A percentile compares a stretch with the other conserved stretches of the same genome.
These are phyloP conservation scores for Alternaria conjuncta DNA, from an alignment of 2,329 filamentous ascomycete genomes.

Conservation along the genomic window DNA sequence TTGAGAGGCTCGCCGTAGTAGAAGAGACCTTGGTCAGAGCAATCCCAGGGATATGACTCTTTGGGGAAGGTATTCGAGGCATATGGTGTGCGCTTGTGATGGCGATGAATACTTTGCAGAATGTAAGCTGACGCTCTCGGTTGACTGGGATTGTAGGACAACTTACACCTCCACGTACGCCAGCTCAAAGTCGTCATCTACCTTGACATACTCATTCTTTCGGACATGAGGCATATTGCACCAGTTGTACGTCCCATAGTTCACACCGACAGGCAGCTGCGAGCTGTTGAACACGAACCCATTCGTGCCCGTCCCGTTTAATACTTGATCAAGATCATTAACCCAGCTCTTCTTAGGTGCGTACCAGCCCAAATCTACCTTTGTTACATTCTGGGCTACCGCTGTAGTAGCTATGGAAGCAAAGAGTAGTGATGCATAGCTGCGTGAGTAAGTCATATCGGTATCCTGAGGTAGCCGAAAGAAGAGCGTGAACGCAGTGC, in stretches of 20 bases:
- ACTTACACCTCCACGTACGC: constrained; percentile 76
- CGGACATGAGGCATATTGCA: constrained; percentile 91
- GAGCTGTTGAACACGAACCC: constrained; percentile 78
- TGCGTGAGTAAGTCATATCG: constrained; percentile 29
- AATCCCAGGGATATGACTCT: constrained; percentile 76
- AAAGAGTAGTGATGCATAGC: constrained; percentile 25
- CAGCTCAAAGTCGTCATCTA: constrained; percentile 65
- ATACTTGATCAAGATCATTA: constrained; percentile 66
- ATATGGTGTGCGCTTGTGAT: constrained; percentile 86
- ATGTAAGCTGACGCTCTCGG: neutral
- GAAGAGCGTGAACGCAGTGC: constrained; percentile 28
- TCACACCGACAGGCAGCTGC: constrained; percentile 56
- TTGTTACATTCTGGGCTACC: constrained; percentile 19
- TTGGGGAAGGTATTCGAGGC: constrained; percentile 76
- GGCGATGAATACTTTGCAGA: constrained; percentile 67
- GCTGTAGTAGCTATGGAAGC: constrained; percentile 22
- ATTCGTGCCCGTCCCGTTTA: constrained; percentile 68
- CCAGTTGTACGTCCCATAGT: constrained; percentile 75
- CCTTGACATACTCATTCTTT: constrained; percentile 65
- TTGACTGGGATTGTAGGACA: neutral
- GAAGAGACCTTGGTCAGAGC: constrained; percentile 72
- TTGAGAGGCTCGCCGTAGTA: constrained; percentile 68
- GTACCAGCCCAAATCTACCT: constrained; percentile 43
- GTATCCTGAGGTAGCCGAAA: constrained; percentile 21
- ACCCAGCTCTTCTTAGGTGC: constrained; percentile 53